Conservation (phyloP, 1,139 yeast species). For the Suhomyces maxii region DNA sequence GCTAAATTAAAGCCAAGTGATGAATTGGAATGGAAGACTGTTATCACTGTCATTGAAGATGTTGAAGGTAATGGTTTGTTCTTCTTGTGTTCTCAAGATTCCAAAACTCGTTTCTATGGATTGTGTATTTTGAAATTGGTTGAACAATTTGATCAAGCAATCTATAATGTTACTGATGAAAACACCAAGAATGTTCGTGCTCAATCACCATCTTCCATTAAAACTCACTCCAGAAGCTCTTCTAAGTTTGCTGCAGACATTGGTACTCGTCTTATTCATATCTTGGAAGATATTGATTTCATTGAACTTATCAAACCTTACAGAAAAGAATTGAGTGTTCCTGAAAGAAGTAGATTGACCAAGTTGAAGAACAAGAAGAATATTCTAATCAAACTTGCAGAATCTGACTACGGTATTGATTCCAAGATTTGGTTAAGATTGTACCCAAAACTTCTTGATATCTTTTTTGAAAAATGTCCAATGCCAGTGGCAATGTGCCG, state of each 20-base stretch:
- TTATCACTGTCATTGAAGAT: slow-evolving; percentile 84
- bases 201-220: slow-evolving; percentile 7
- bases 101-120: slow-evolving; percentile 71
- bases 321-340: slow-evolving; percentile 67
- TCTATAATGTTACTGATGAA: slow-evolving; percentile 51
- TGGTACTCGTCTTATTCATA: slow-evolving; percentile 76
- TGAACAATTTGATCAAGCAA: slow-evolving; percentile 81
- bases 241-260: slow-evolving; percentile 78
- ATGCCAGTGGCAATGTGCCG: slow-evolving; percentile 93
- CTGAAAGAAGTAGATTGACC: slow-evolving; percentile 72
- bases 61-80: slow-evolving; percentile 95
- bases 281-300: slow-evolving; percentile 70
- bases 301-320: slow-evolving; percentile 61
- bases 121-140: slow-evolving; percentile 71
- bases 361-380: slow-evolving; percentile 66
- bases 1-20: slow-evolving; percentile 48
- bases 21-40: slow-evolving; percentile 73
- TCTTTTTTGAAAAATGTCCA: slow-evolving; percentile 81
- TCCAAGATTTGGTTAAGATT: slow-evolving; percentile 92
- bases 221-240: slow-evolving; percentile 56
- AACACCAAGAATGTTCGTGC: slow-evolving; percentile 1
- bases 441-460: slow-evolving; percentile 72
- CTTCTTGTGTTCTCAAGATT: slow-evolving; percentile 86
- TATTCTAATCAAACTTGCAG: slow-evolving; percentile 72
- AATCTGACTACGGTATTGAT: slow-evolving; percentile 92